A percentile compares a stretch with the other conserved stretches of the same genome.
These are phyloP conservation scores for Diaporthe sp. DNA, from an alignment of 2,329 filamentous ascomycete species.

Conservation along the genomic window DNA sequence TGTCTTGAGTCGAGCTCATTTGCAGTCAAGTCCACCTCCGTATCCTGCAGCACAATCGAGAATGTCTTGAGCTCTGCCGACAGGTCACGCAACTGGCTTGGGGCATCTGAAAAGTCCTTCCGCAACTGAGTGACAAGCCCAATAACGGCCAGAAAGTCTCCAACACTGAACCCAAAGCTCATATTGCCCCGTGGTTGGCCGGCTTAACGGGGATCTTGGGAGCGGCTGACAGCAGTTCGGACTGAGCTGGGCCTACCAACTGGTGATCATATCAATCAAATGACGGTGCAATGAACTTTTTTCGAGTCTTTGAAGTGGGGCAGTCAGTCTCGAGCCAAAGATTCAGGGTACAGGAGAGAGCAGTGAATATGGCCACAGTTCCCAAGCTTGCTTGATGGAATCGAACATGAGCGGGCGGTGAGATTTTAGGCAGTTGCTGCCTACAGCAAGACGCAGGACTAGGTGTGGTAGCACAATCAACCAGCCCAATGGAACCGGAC, in stretches of 20 bases:
- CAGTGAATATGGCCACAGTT: not conserved
- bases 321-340: not conserved
- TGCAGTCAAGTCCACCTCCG: not conserved
- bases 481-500: not conserved
- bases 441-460: not conserved
- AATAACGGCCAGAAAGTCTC: not conserved
- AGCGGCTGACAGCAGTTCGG: too few relatives aligned
- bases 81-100: not conserved
- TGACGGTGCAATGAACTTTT: not conserved
- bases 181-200: not conserved
- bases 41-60: not conserved
- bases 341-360: not conserved
- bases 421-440: not conserved
- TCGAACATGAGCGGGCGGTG: not conserved
- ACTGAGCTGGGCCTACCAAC: not conserved
- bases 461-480: not conserved
- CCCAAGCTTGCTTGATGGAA: not conserved
- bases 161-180: not conserved
- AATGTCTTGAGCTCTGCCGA: not conserved
- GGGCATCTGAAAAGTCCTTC: not conserved
- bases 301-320: accelerated
- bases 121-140: not conserved
- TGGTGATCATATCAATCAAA: not conserved
- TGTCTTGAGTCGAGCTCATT: not conserved
- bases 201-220: too few relatives aligned